Evolutionary conservation across 768 basidiomycete genomes (phyloP), one percentile per base, ranked within the genome.

Genomic region (Suillus clintonianus): DNA sequence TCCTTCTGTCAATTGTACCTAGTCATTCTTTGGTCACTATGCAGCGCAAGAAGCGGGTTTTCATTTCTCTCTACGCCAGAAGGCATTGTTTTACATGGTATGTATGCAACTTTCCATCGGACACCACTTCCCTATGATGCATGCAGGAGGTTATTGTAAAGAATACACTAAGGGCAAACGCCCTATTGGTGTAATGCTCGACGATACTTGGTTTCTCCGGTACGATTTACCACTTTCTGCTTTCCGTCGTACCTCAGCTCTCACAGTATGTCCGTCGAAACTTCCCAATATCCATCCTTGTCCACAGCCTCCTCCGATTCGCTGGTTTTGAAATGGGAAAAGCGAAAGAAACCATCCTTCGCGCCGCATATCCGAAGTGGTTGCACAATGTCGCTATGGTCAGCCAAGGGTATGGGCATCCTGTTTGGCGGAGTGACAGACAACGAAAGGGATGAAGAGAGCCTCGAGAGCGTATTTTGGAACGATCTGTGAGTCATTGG

Each of bases 341-440:
- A 86, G 61, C 84, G 91, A 27, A 95, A 94, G 74, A 88, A 87
- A 2, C 89, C 87, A 1, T 90, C 88, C 67, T 57, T 57, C 15
- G 72, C 73, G 17, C 37, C 70, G 0, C 67, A 76, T 39, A 71
- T 88, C 5, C 85, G 94, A 4, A 90, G 88, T 0, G 95, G 95
- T 1, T 92, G 90, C 67, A 94, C 93, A 4, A 97, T 97, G 95
- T 80, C 91, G 0, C 76, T 89, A 0, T 97, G 95, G 95, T 59
- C 73, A 0, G 75, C 83, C 24, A 90, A 87, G 68, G 80, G 78
- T 30, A 88, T 85, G 61, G 93, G 94, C 1, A 78, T 97, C 2
- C 73, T 95, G 57, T 97, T 96, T 71, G 95, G 95, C 14, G 95
- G 89, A 4, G 95, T 97, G 0, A 90, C 87, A 5, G 95, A 97